Percentiles rank a stretch among this genome's conserved stretches.
phyloP scores from a whole-genome alignment of 352 stramenopile species.

The Pythium brassicae region DNA sequence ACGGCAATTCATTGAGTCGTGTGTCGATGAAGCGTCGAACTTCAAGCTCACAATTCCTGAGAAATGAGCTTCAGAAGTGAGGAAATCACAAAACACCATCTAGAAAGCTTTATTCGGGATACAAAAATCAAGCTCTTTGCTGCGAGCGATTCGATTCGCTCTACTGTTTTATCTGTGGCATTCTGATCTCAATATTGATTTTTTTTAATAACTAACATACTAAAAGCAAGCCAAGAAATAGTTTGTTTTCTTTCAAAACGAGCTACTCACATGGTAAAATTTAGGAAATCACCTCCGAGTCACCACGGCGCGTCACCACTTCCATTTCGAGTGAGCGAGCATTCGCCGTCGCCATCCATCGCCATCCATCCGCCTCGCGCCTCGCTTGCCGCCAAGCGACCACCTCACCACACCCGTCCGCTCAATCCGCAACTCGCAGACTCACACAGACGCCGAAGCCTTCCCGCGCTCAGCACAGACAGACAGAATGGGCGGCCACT shows the following conservation, averaged over 20 bases:
- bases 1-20: constrained; percentile 5
- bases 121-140: too few species aligned
- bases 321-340: constrained; percentile 7
- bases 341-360: too few species aligned
- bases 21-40: background rate
- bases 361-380: constrained; percentile 1
- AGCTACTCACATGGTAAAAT: too few species aligned
- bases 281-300: too few species aligned
- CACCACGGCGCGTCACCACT: background rate
- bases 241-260: background rate
- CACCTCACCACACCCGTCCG: background rate
- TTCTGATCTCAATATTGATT: too few species aligned
- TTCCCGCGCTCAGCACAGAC: background rate
- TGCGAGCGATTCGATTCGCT: too few species aligned
- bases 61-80: too few species aligned
- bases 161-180: too few species aligned
- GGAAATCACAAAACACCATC: too few species aligned
- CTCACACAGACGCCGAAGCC: constrained; percentile 1
- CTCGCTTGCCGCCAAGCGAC: background rate
- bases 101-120: too few species aligned
- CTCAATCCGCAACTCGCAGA: constrained; percentile 14
- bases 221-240: too few species aligned
- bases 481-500: constrained; percentile 38
- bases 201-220: too few species aligned
- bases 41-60: background rate